Evolutionary conservation across 495 filamentous ascomycete species (phyloP).

Genomic region (Penicillium cataractarum): DNA sequence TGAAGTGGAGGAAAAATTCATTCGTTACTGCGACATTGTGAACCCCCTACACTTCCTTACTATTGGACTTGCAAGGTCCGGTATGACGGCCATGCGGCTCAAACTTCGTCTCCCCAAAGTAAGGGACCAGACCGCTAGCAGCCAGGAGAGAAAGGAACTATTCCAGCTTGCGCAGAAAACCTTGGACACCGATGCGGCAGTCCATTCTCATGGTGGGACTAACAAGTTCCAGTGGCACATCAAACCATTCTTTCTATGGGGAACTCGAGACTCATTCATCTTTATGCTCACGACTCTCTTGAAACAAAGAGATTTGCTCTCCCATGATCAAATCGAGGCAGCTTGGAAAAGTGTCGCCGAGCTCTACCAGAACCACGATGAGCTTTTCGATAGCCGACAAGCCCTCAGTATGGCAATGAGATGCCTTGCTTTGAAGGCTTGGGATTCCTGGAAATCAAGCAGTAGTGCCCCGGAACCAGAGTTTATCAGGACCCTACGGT

Average conservation of each 20-base stretch:
- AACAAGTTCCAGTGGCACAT: conserved; percentile 16
- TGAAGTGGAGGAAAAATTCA: conserved; percentile 45
- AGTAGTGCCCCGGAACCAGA: conserved; percentile 5
- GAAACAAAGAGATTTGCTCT: conserved; percentile 9
- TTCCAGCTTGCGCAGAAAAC: conserved; percentile 26
- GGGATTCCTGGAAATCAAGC: conserved; percentile 8
- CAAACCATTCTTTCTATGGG: conserved; percentile 20
- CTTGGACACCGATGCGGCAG: conserved; percentile 24
- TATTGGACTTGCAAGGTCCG: conserved; percentile 52
- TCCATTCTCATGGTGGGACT: conserved; percentile 11
- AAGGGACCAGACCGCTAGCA: conserved; percentile 12
- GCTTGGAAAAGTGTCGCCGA: conserved; percentile 22
- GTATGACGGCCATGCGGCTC: conserved; percentile 24
- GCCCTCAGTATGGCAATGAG: conserved; percentile 17
- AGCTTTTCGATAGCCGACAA: conserved; percentile 11
- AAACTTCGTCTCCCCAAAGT: conserved; percentile 15
- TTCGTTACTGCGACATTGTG: conserved; percentile 58
- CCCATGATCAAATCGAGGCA: conserved; percentile 5
- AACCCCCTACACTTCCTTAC: conserved; percentile 67
- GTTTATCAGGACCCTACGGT: conserved; percentile 10
- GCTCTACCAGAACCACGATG: conserved; percentile 21
- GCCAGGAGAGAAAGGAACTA: conserved; percentile 13
- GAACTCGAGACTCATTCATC: conserved; percentile 12
- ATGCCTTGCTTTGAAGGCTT: conserved; percentile 12
- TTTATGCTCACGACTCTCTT: conserved; percentile 9